Conservation (phyloP, 2,329 filamentous ascomycete genomes). For the Ceratocystis cubensis region DNA sequence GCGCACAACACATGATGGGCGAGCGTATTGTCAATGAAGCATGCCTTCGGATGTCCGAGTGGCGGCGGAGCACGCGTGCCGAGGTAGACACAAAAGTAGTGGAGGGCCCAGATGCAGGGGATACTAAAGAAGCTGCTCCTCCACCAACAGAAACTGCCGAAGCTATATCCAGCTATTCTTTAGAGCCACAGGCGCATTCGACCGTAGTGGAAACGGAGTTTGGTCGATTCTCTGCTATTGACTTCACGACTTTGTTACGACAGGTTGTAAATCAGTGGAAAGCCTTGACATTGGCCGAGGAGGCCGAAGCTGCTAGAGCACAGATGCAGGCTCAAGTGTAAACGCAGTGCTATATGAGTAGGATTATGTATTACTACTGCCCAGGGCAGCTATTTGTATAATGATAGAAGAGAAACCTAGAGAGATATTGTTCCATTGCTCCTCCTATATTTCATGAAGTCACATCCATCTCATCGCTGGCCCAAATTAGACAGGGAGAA, state of each 20-base stretch:
- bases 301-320: neutral
- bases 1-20: constrained; percentile 11
- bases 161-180: neutral
- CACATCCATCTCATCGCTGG: no score
- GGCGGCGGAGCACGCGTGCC: neutral
- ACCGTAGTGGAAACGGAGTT: constrained; percentile 10
- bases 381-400: no score
- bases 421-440: no score
- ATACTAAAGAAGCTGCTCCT: neutral
- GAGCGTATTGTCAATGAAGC: constrained; percentile 7
- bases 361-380: no score
- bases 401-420: no score
- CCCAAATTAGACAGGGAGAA: no score
- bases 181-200: neutral
- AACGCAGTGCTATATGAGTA: neutral
- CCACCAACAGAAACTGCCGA: neutral
- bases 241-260: constrained; percentile 6
- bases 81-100: neutral
- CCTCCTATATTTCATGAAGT: no score
- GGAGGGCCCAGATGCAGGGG: neutral
- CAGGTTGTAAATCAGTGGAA: constrained; percentile 3
- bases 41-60: neutral
- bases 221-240: neutral
- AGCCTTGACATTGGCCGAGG: neutral
- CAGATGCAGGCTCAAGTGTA: neutral